A percentile compares a stretch with the other conserved stretches of the same genome.
Evolutionary conservation across 345 rosid genomes (phyloP).

Genomic region (Boechera retrofracta): DNA sequence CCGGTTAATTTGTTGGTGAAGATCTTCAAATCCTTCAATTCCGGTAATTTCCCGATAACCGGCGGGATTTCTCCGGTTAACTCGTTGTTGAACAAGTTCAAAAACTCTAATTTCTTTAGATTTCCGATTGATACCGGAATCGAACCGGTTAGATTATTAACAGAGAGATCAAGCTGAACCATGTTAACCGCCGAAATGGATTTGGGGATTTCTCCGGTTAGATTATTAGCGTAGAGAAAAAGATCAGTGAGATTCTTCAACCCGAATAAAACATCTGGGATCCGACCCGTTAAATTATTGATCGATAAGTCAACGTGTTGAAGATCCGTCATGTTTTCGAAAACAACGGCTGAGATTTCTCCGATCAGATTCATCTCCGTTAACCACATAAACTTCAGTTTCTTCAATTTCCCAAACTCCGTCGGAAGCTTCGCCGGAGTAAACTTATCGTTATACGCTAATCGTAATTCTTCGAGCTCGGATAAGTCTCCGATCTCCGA

Average conservation of each 20-base stretch:
- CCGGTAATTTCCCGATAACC: conserved; percentile 59
- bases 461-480: conserved; percentile 55
- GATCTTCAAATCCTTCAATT: conserved; percentile 47
- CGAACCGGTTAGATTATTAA: conserved; percentile 65
- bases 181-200: conserved; percentile 49
- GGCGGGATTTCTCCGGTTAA: conserved; percentile 69
- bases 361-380: conserved; percentile 59
- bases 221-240: conserved; percentile 54
- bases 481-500: conserved; percentile 71
- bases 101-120: conserved; percentile 49
- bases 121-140: conserved; percentile 68
- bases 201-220: conserved; percentile 67
- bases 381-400: conserved; percentile 58
- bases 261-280: conserved; percentile 57
- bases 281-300: conserved; percentile 61
- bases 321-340: conserved; percentile 57
- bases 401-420: conserved; percentile 67
- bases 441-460: conserved; percentile 59
- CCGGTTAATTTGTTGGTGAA: conserved; percentile 71
- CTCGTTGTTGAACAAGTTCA: conserved; percentile 54
- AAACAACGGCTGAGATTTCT: conserved; percentile 58
- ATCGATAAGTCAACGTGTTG: conserved; percentile 52
- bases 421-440: conserved; percentile 61
- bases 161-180: conserved; percentile 58
- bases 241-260: conserved; percentile 54